A percentile compares a stretch with the other conserved stretches of the same genome.
phyloP scores from a whole-genome alignment of 345 rosid genomes.

The Heritiera littoralis region DNA sequence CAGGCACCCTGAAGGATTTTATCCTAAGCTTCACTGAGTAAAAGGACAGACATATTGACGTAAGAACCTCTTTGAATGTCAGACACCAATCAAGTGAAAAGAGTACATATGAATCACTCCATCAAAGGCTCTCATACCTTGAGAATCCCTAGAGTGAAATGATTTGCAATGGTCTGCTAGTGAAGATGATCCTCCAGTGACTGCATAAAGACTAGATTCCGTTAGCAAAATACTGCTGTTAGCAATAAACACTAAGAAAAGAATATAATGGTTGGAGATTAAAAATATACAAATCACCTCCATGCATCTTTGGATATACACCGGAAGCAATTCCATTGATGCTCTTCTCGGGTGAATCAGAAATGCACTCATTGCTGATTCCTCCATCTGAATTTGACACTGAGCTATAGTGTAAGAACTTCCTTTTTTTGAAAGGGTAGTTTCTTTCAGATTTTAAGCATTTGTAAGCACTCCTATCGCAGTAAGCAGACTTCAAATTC shows the following conservation, averaged over 20 bases:
- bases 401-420: conserved; percentile 50
- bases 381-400: conserved; percentile 56
- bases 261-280: neutral
- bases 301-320: conserved; percentile 40
- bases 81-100: conserved; percentile 35
- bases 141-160: conserved; percentile 63
- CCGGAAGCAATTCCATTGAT: conserved; percentile 38
- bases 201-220: conserved; percentile 32
- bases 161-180: conserved; percentile 41
- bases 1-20: conserved; percentile 90
- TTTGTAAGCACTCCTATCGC: conserved; percentile 54
- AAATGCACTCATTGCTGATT: conserved; percentile 38
- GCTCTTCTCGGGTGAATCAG: conserved; percentile 48
- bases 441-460: conserved; percentile 64
- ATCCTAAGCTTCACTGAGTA: conserved; percentile 89
- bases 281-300: conserved; percentile 39
- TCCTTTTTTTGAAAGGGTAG: conserved; percentile 91
- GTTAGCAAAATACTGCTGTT: conserved; percentile 15
- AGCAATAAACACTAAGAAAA: conserved; percentile 10
- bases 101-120: conserved; percentile 33
- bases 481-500: conserved; percentile 50
- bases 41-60: conserved; percentile 30
- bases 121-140: conserved; percentile 59
- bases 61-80: conserved; percentile 36
- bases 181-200: conserved; percentile 46